Base-by-base conservation (phyloP, 1,139 yeast species). In the Protomyces macrosporus region DNA sequence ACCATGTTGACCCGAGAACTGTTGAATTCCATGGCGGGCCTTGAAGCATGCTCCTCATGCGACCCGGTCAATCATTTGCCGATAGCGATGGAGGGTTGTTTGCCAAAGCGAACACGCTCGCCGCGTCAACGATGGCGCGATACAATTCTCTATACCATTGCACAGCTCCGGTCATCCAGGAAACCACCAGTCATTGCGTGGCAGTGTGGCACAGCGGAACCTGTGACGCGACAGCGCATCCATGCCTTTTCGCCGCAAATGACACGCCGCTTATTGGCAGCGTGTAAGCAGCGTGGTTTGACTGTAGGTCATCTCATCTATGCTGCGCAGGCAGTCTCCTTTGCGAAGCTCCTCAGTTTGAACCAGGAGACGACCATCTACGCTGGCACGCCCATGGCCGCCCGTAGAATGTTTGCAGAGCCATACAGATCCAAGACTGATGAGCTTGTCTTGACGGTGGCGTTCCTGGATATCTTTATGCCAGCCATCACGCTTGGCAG, bases 291-390 rank as follows among this genome's bases (percentile, higher is more conserved):
- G 30, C 39, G 48, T 7, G 45, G 53, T 3, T 42, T 32, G 33
- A 58, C 62, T 1, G 53, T 52, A n/a, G 62, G 62, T 4, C 56
- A 58, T 35, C 56, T 58, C 16, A 58, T 52, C 45, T 58, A 58
- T 42, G 62, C 62, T 16, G 52, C 62, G n/a, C 53, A 55, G 39
- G 33, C 42, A 3, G 52, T 55, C 9, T 56, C 62, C 33, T 40
- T 50, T 14, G 55, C 55, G 10, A 36, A 48, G 48, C 48, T 57
- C 23, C 16, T 37, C 5, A n/a, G 34, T 14, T 52, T 55, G 14
- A 35, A n/a, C 6, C 45, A 42, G 7, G 62, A 50, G 10, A 32
- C 52, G 5, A 33, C 36, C 14, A 50, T 45, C 48, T 58, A 37
- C 23, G 53, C 42, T 30, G 62, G 62, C 52, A 36, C 62, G 42